Evolutionary conservation across 345 rosid species (phyloP), one percentile per base, ranked within the genome.

Genomic region (Acer campestre): DNA sequence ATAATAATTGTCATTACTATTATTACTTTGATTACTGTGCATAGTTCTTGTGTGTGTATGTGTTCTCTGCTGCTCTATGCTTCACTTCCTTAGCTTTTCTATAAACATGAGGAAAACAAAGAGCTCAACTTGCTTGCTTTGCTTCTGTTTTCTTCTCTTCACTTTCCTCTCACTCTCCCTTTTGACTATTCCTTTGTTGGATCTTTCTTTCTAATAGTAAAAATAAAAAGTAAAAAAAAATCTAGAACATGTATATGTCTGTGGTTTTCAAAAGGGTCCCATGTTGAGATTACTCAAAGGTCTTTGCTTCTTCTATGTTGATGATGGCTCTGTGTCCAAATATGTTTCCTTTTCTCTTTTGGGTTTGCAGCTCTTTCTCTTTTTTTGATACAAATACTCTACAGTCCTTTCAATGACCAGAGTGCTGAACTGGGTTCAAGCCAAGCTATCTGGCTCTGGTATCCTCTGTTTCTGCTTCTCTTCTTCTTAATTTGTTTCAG

Each of bases 1-100:
- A 79, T 83, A 85, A 79, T 83, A 85, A 78, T 77, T 81, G 71
- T 85, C 84, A 82, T 82, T 85, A 75, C 79, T 81, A 35, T 75
- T 23, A 71, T 68, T 64, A 73, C 86, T 84, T 86, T 77, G 91
- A 78, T 71, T 87, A 84, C 80, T 75, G 88, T 86, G 90, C 86
- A 77, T 70, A 62, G 70, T 68, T 78, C 82, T 81, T 75, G 65
- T 55, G 6, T 35, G 6, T 35, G 6, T 4, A 6, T 4, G 75
- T 71, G 75, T 48, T 85, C 76, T 73, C 66, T 42, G 48, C 78
- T 42, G 48, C 78, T 77, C 16, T 80, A 59, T 56, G 29, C 64
- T 7, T 7, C 46, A 8, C 46, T 78, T 65, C 73, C 82, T 85
- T 79, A 59, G 69, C 75, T 72, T 78, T 86, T 81, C 76, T 77